Percentiles rank a stretch among this genome's conserved stretches.
Conservation (phyloP, 1,284 basidiomycete species). For the Kwoniella shivajii region DNA sequence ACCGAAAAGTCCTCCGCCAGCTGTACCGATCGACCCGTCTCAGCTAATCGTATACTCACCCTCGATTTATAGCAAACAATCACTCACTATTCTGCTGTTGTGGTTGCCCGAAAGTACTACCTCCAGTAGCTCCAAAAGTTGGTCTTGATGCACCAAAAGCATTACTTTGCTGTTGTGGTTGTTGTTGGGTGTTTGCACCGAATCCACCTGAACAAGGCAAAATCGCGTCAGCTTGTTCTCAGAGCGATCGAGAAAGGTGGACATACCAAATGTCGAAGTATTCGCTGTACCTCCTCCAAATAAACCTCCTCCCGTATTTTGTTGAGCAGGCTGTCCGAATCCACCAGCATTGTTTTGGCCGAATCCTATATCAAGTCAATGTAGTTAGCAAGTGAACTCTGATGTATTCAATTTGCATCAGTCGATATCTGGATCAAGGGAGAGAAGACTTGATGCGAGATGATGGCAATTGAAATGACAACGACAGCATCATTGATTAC, state of each 20-base stretch:
- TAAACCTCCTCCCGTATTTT: conserved; percentile 62
- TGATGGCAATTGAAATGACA: too few species aligned
- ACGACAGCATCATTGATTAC: too few species aligned
- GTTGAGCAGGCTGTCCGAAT: conserved; percentile 48
- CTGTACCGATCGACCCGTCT: background rate
- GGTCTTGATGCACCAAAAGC: conserved; percentile 42
- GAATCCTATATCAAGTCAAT: conserved; percentile 47
- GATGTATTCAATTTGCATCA: background rate
- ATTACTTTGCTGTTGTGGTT: conserved; percentile 25
- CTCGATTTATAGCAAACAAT: background rate
- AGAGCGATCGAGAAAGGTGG: too few species aligned
- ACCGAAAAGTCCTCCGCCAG: conserved; percentile 40
- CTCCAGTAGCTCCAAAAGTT: conserved; percentile 48
- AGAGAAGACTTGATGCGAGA: background rate
- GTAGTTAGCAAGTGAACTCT: background rate
- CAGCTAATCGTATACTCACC: background rate
- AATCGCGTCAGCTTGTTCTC: background rate
- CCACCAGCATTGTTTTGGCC: conserved; percentile 51
- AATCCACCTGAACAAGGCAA: conserved; percentile 25
- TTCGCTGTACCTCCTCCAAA: conserved; percentile 45
- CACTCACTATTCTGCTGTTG: conserved; percentile 28
- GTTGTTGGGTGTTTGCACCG: conserved; percentile 21
- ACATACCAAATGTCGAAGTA: conserved; percentile 37
- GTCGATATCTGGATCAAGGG: background rate
- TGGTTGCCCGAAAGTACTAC: conserved; percentile 42